Base-by-base conservation (phyloP, 106 monocot genomes). In the Phalaenopsis aphrodite region DNA sequence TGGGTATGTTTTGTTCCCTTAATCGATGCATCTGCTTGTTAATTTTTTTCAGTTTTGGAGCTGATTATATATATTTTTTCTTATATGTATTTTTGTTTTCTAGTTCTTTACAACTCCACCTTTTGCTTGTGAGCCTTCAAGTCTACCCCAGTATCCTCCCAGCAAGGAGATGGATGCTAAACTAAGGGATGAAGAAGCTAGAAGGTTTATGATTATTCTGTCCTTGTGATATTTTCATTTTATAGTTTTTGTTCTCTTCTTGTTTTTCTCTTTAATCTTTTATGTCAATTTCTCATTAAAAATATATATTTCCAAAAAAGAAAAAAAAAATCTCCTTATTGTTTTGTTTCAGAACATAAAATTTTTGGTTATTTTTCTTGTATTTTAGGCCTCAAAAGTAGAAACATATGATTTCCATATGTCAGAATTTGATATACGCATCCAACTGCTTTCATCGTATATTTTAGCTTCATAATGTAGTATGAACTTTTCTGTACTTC, bases 41-140 rank as follows among this genome's bases (percentile, higher is more conserved):
- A 43, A 45, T 8, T 36, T 74, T 74, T 74, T 4, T 45, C 19
- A 7, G 3, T 74, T 42, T 8, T 8, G 41, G 41, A n/a, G 43
- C 74, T 23, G 3, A 71, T 11, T 3, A 64, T 52, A 12, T 3
- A 64, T 52, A 12, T 69, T 41, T 14, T 71, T 41, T 71, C 5
- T 9, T 41, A 41, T 41, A 38, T 71, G 74, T 45, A 45, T 74
- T 73, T 42, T 74, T 42, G 43, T 42, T 42, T 74, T 74, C 74
- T 5, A 91, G 91, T 91, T 88, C 64, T 91, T 91, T 79, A 87
- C 83, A 5, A 85, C 86, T 5, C 75, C 78, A 78, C 91, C 91
- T 79, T 87, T 80, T 79, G 91, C 88, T 55, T 91, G 91, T 78
- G 91, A 91, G 14, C 88, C 91, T 46, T 91, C 91, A 85, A 88